phyloP scores from a whole-genome alignment of 1,284 basidiomycete species.

The Bjerkandera adusta region DNA sequence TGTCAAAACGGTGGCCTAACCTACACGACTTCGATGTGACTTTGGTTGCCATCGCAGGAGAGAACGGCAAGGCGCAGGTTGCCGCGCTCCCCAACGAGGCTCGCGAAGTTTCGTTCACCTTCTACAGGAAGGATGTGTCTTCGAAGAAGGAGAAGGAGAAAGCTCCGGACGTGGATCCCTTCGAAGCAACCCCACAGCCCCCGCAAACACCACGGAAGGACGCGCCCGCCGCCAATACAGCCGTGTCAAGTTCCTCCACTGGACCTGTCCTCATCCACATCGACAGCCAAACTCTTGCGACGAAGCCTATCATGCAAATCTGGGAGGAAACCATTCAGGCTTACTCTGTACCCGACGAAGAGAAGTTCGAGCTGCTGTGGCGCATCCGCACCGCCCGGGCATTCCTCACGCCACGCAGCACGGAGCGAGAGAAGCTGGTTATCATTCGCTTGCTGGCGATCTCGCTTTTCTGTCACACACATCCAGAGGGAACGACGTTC shows the following conservation, averaged over 20 bases:
- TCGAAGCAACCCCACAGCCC: constrained; percentile 36
- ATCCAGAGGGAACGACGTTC: constrained; percentile 74
- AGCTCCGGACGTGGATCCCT: constrained; percentile 41
- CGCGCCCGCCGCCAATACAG: constrained; percentile 18
- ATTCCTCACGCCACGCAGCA: constrained; percentile 55
- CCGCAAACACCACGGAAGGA: constrained; percentile 36
- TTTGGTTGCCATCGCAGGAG: constrained; percentile 64
- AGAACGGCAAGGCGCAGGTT: constrained; percentile 49
- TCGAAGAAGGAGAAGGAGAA: constrained; percentile 38
- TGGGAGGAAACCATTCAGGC: constrained; percentile 73
- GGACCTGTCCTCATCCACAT: constrained; percentile 67
- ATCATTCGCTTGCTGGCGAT: constrained; percentile 84
- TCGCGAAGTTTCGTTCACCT: constrained; percentile 73
- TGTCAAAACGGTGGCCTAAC: constrained; percentile 74
- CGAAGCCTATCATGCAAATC: constrained; percentile 68
- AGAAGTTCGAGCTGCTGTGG: constrained; percentile 89
- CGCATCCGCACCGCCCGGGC: constrained; percentile 80
- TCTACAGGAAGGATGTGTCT: constrained; percentile 57
- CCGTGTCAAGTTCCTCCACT: constrained; percentile 25
- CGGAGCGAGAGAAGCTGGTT: constrained; percentile 78
- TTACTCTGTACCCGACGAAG: constrained; percentile 77
- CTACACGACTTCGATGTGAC: constrained; percentile 72
- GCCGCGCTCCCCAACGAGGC: constrained; percentile 64
- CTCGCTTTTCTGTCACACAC: constrained; percentile 86
- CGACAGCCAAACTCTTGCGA: constrained; percentile 55